phyloP scores from a whole-genome alignment of 257 asterid genomes.

The Ilex asprella region DNA sequence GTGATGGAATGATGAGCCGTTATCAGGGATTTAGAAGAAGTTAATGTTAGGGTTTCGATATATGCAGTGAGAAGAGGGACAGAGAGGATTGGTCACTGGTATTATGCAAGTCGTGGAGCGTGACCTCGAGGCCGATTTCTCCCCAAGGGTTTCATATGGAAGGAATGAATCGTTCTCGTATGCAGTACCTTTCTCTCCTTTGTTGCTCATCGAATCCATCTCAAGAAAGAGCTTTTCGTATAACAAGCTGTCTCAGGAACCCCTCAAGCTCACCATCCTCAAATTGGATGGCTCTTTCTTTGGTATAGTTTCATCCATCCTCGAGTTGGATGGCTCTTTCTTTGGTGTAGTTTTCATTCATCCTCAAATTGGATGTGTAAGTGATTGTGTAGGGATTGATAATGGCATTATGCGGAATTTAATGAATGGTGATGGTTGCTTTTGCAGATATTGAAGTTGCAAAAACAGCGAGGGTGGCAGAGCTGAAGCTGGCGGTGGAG shows the following conservation, averaged over 20 bases:
- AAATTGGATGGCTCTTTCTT: slow-evolving; percentile 16
- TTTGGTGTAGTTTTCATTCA: too few relatives aligned
- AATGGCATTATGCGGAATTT: background rate
- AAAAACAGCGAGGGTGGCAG: slow-evolving; percentile 58
- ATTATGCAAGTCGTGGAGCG: slow-evolving; percentile 9
- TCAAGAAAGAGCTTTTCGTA: slow-evolving; percentile 6
- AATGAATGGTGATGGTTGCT: slow-evolving; percentile 37
- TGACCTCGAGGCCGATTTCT: slow-evolving; percentile 4
- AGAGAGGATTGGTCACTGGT: too few relatives aligned
- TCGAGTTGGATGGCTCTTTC: too few relatives aligned
- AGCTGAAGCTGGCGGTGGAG: slow-evolving; percentile 75
- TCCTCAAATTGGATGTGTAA: too few relatives aligned
- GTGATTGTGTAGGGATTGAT: too few relatives aligned
- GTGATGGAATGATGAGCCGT: too few relatives aligned
- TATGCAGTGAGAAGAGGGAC: too few relatives aligned
- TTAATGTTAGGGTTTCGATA: too few relatives aligned
- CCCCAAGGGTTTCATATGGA: slow-evolving; percentile 5
- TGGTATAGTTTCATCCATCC: slow-evolving; percentile 3
- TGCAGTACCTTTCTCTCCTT: slow-evolving; percentile 2
- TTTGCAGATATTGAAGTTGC: slow-evolving; percentile 59
- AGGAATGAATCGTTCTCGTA: too few relatives aligned
- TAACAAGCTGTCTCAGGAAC: slow-evolving; percentile 8
- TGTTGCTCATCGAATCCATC: background rate
- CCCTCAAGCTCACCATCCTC: slow-evolving; percentile 17
- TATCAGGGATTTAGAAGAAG: too few relatives aligned